These are phyloP conservation scores for Stipa capillata DNA, from an alignment of 176 grass and related monocot genomes.

Conservation along the genomic window DNA sequence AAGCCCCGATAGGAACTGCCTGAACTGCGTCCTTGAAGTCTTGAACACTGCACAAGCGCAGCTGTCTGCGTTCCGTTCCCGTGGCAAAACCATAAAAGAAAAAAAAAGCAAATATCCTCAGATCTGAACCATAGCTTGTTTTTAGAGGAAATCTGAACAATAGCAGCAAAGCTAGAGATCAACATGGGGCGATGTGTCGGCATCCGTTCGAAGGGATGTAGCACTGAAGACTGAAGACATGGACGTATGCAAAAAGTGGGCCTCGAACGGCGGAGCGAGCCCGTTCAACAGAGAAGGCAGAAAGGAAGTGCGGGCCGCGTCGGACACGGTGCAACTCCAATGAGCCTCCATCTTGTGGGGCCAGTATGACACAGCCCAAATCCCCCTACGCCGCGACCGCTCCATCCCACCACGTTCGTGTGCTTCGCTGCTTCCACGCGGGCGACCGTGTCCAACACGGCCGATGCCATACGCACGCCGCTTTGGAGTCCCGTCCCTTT, in stretches of 20 bases:
- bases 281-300: neutral
- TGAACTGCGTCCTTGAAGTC: no score
- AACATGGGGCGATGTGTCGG: no score
- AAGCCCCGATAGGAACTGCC: no score
- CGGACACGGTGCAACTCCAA: neutral
- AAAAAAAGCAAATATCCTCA: neutral
- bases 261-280: neutral
- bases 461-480: neutral
- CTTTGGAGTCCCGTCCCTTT: neutral
- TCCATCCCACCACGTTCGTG: no score
- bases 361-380: no score
- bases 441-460: slow-evolving; percentile 43
- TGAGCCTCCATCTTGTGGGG: no score
- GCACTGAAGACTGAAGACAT: neutral
- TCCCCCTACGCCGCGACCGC: no score
- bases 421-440: neutral
- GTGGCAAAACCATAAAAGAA: no score
- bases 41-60: no score
- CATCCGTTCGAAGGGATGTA: neutral
- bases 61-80: no score
- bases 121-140: no score
- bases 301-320: neutral
- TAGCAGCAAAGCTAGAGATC: neutral
- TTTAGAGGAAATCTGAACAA: no score
- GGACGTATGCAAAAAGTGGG: neutral